These are phyloP conservation scores for Chlamydomonas eustigma DNA, from an alignment of 139 green algal species.

Conservation along the genomic window DNA sequence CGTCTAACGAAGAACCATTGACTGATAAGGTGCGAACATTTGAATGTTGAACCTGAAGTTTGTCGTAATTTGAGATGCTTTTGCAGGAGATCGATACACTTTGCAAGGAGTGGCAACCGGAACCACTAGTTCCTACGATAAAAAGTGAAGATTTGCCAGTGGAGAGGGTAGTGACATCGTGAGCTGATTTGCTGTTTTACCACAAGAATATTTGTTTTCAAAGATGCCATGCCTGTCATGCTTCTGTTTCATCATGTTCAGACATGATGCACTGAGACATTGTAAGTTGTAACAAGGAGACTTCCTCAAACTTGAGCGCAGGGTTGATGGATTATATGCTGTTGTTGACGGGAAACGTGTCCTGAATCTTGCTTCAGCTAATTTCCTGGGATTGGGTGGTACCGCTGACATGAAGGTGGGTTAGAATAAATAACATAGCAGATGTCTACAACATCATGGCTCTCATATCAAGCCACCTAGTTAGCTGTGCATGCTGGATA, in stretches of 20 bases:
- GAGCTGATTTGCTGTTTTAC: conserved; percentile 1
- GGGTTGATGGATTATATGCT: conserved; percentile 31
- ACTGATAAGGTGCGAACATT: conserved; percentile 60
- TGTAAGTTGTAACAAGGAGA: too few relatives aligned
- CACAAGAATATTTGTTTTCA: too few relatives aligned
- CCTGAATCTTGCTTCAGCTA: conserved; percentile 75
- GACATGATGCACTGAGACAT: too few relatives aligned
- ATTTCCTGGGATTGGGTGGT: conserved; percentile 83
- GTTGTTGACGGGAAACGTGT: conserved; percentile 46
- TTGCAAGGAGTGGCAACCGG: conserved; percentile 82
- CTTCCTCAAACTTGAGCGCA: conserved; percentile 2
- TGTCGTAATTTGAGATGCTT: neutral
- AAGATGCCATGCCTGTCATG: too few relatives aligned
- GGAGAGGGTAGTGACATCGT: conserved; percentile 48
- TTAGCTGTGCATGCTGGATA: too few relatives aligned
- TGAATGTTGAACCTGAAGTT: neutral
- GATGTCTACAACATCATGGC: too few relatives aligned
- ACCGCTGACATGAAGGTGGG: conserved; percentile 11
- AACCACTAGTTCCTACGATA: conserved; percentile 60
- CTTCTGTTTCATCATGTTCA: too few relatives aligned
- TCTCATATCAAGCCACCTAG: too few relatives aligned
- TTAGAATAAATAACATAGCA: too few relatives aligned
- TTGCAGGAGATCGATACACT: conserved; percentile 79
- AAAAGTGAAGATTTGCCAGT: conserved; percentile 25
- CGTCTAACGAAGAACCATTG: conserved; percentile 47